Percentiles rank a stretch among this genome's conserved stretches.
These are phyloP conservation scores for Hemerocallis citrina DNA, from an alignment of 106 monocot species.

Conservation along the genomic window DNA sequence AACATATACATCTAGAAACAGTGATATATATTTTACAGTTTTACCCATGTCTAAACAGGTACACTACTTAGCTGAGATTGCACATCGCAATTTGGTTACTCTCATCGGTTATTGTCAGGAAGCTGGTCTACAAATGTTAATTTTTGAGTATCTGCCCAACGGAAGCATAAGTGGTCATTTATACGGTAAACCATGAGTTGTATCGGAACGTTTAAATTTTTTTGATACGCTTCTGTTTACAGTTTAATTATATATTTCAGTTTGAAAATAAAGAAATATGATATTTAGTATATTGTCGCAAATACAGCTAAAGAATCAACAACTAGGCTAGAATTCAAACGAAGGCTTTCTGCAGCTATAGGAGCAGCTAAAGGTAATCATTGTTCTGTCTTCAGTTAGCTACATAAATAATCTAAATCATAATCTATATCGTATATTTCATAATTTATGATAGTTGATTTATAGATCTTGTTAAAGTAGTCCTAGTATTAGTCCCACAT, in stretches of 20 bases:
- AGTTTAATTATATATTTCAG: too few relatives aligned
- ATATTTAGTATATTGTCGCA: conserved; percentile 7
- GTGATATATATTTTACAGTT: too few relatives aligned
- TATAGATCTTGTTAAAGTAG: too few relatives aligned
- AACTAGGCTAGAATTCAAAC: conserved; percentile 61
- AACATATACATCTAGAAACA: too few relatives aligned
- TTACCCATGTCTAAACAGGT: conserved; percentile 25
- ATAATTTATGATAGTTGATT: too few relatives aligned
- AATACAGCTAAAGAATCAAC: conserved; percentile 22
- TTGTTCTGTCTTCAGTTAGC: too few relatives aligned
- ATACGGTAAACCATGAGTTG: conserved; percentile 35
- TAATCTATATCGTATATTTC: too few relatives aligned
- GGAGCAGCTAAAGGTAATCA: conserved; percentile 63
- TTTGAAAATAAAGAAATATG: too few relatives aligned
- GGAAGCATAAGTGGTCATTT: conserved; percentile 49
- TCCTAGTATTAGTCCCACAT: too few relatives aligned
- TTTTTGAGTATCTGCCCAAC: conserved; percentile 68
- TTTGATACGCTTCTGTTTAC: too few relatives aligned
- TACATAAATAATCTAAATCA: too few relatives aligned
- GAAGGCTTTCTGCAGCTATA: conserved; percentile 55
- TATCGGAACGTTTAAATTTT: too few relatives aligned
- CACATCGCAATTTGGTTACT: conserved; percentile 58
- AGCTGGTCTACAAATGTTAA: conserved; percentile 59
- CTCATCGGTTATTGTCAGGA: conserved; percentile 70
- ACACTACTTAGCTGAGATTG: conserved; percentile 26